Evolutionary conservation across 768 basidiomycete species (phyloP), one percentile per base, ranked within the genome.

Genomic region (Lactarius akahatsu): DNA sequence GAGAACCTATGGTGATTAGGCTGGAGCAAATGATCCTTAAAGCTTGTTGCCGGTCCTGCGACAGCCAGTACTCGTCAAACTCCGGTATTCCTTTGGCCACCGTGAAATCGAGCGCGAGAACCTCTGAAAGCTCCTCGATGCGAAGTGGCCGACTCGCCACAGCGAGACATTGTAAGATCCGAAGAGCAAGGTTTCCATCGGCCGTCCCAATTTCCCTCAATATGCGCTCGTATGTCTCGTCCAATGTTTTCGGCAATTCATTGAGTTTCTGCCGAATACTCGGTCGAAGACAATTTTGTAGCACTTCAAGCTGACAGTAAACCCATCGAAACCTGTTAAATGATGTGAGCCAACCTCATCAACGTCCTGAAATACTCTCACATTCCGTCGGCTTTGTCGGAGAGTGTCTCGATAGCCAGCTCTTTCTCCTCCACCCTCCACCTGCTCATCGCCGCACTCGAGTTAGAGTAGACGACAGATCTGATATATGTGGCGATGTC

Each of bases 341-440:
- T 11, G 3, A 5, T 13, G 47, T 50, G 23, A 50, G 13, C 4
- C 11, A 4, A 5, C n/a, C 47, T 26, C 47, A 13, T 23, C n/a
- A 26, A 50, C 11, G 23, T 15, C 23, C 23, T 5, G 47, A 50
- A 43, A 50, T 11, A 13, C 23, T 26, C 47, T 50, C 23, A 50
- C 47, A 50, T 50, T 26, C 47, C 47, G 23, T 50, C 47, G 4
- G 47, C 47, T 3, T 4, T 26, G 47, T 50, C 47, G 2, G 47
- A 50, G 47, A 50, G 47, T n/a, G 47, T 50, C 47, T 50, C 5
- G 47, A 50, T 13, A 15, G 5, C 23, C 11, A 50, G 5, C 72
- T 78, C 68, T 75, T 80, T 43, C 80, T 75, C 23, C 76, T 72
- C 60, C 81, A 80, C 55, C 74, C 77, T 0, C 81, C 81, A 60